phyloP scores from a whole-genome alignment of 345 rosid genomes.

The Melastoma malabathricum region DNA sequence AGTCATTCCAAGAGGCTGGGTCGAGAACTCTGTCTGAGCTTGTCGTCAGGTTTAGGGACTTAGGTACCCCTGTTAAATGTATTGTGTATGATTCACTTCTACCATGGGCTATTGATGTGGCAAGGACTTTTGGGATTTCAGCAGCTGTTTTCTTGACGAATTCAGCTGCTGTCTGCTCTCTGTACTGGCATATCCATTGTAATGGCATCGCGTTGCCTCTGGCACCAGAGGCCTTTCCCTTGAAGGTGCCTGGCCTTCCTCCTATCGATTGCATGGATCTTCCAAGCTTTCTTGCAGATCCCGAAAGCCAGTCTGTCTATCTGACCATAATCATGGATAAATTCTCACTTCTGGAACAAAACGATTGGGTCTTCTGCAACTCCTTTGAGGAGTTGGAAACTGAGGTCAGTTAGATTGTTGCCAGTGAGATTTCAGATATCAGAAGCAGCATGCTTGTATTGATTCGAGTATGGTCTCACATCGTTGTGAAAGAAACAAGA shows the following conservation, averaged over 20 bases:
- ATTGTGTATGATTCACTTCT: constrained; percentile 34
- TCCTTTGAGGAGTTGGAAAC: constrained; percentile 31
- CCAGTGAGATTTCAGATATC: not conserved
- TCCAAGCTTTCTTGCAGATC: constrained; percentile 26
- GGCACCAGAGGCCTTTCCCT: constrained; percentile 9
- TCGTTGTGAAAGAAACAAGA: too few species aligned
- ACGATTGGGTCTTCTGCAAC: constrained; percentile 36
- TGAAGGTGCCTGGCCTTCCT: constrained; percentile 32
- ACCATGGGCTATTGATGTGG: constrained; percentile 40
- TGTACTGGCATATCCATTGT: constrained; percentile 19
- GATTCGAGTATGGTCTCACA: too few species aligned
- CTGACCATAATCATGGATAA: constrained; percentile 21
- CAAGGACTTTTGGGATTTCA: constrained; percentile 18
- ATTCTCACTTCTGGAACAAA: constrained; percentile 7
- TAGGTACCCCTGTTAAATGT: constrained; percentile 20
- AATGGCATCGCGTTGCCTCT: constrained; percentile 20
- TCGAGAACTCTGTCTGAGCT: constrained; percentile 29
- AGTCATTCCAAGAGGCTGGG: constrained; percentile 26
- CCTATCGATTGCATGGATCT: constrained; percentile 16
- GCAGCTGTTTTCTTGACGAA: constrained; percentile 27
- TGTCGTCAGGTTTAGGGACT: constrained; percentile 16
- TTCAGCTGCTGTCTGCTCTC: constrained; percentile 34
- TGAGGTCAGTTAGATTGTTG: constrained; percentile 19
- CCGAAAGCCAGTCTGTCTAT: constrained; percentile 20
- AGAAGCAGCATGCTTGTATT: too few species aligned